Evolutionary conservation across 352 stramenopile genomes (phyloP).

Genomic region (Pythium phragmitis): DNA sequence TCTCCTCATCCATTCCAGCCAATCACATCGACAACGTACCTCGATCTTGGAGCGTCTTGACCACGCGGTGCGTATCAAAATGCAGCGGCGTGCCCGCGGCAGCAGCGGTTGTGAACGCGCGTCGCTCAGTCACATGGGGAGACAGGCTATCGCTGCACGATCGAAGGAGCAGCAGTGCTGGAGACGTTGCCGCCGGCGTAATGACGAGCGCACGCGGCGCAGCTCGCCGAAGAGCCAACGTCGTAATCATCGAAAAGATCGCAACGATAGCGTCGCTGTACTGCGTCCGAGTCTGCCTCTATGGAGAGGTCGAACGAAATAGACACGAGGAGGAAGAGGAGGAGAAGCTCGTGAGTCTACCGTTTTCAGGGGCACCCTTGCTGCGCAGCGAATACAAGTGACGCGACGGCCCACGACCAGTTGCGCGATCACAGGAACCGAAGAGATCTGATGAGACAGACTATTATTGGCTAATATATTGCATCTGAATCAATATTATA

Average conservation of each 20-base stretch:
- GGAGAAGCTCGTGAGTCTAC: not conserved
- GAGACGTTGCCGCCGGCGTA: not conserved
- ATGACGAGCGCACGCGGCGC: not conserved
- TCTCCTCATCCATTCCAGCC: not conserved
- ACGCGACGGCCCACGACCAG: not conserved
- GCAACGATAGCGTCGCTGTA: not conserved
- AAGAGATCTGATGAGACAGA: not conserved
- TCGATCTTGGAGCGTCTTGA: constrained; percentile 70
- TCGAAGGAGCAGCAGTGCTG: not conserved
- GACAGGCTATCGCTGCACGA: not conserved
- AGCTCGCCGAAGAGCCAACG: not conserved
- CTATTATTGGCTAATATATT: not conserved
- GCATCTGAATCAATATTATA: not conserved
- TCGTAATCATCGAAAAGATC: not conserved
- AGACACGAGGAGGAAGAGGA: not conserved
- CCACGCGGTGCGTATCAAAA: constrained; percentile 68
- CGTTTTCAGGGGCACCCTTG: not conserved
- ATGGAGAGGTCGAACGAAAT: not conserved
- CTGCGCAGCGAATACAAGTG: not conserved
- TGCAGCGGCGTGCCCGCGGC: constrained; percentile 15
- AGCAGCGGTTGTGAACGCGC: constrained; percentile 24
- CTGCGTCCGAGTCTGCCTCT: not conserved
- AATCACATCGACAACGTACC: constrained; percentile 29
- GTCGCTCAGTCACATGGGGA: not conserved
- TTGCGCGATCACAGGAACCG: not conserved